phyloP scores from a whole-genome alignment of 2,329 filamentous ascomycete genomes.

The Salinomyces thailandicus region DNA sequence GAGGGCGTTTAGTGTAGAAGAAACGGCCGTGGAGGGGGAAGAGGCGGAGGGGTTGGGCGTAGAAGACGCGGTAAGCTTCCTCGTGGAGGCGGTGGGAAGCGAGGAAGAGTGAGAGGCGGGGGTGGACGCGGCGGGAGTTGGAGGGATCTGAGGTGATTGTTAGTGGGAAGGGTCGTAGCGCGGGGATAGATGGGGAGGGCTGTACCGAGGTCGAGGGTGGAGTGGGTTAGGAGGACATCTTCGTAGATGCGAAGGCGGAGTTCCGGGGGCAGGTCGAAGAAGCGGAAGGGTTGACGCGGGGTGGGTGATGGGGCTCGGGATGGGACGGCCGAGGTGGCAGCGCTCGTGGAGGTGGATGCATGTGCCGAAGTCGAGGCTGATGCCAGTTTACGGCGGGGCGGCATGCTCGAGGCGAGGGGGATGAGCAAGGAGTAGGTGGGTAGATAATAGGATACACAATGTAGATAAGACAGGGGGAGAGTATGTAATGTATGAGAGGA shows the following conservation, averaged over 20 bases:
- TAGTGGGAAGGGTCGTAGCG: too few species aligned
- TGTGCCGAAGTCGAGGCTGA: neutral
- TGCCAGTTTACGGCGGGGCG: neutral
- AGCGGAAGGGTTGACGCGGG: constrained; percentile 43
- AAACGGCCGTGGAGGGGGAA: constrained; percentile 57
- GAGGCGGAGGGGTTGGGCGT: constrained; percentile 53
- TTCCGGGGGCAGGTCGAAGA: constrained; percentile 59
- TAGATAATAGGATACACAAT: neutral
- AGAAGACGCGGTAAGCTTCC: constrained; percentile 58
- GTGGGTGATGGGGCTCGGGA: constrained; percentile 17
- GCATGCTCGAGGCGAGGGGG: constrained; percentile 6
- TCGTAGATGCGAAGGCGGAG: constrained; percentile 59
- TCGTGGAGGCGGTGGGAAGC: constrained; percentile 50
- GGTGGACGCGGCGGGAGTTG: constrained; percentile 54
- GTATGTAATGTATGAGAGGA: neutral
- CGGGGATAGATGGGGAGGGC: too few species aligned
- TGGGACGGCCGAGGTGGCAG: constrained; percentile 13
- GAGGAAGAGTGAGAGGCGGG: constrained; percentile 47
- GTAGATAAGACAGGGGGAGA: neutral
- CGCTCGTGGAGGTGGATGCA: constrained; percentile 10
- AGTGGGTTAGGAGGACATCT: constrained; percentile 47
- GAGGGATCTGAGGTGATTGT: constrained; percentile 46
- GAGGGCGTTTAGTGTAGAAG: constrained; percentile 63
- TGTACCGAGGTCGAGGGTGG: constrained; percentile 49
- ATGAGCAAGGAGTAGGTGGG: neutral